Evolutionary conservation across 2,329 filamentous ascomycete genomes (phyloP).

Genomic region (Penicillium sp.): DNA sequence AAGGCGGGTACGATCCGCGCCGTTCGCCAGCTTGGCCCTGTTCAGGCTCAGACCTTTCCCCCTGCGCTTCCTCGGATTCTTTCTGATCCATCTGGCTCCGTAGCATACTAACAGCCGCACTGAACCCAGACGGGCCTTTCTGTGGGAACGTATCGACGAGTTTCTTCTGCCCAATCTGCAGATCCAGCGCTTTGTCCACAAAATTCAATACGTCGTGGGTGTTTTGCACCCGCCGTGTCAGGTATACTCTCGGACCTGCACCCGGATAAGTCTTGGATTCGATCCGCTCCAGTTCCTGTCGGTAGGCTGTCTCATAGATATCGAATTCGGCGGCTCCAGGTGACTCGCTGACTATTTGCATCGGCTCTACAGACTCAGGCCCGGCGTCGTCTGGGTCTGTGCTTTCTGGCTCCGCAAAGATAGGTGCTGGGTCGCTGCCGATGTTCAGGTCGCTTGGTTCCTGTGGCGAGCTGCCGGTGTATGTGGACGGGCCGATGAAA

Average conservation of each 20-base stretch:
- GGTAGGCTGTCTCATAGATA: slow-evolving; percentile 83
- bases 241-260: slow-evolving; percentile 54
- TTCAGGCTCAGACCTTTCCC: neutral
- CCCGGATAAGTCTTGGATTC: slow-evolving; percentile 37
- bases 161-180: slow-evolving; percentile 15
- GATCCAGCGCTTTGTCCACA: slow-evolving; percentile 24
- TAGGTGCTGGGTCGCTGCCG: slow-evolving; percentile 9
- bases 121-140: slow-evolving; percentile 11
- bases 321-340: slow-evolving; percentile 79
- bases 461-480: slow-evolving; percentile 28
- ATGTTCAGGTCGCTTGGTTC: slow-evolving; percentile 9
- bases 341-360: slow-evolving; percentile 67
- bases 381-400: slow-evolving; percentile 27
- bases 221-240: slow-evolving; percentile 49
- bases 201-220: slow-evolving; percentile 34
- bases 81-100: slow-evolving; percentile 19
- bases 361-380: slow-evolving; percentile 8
- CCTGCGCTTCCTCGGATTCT: neutral
- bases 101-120: slow-evolving; percentile 16
- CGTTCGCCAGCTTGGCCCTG: slow-evolving; percentile 1
- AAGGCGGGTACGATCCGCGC: slow-evolving; percentile 10
- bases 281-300: slow-evolving; percentile 73
- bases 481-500: slow-evolving; percentile 63
- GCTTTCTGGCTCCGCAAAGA: slow-evolving; percentile 28
- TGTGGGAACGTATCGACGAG: neutral